phyloP scores from a whole-genome alignment of 345 rosid genomes.

The rapeseed (Brassica napus) region Da-Ae NC_063436.1:15688501-15689000 shows the following conservation, averaged over 20 bases:
- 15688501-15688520: conserved; percentile 6
- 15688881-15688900: not conserved
- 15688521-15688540: conserved; percentile 11
- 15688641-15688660: no score
- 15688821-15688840: conserved; percentile 84
- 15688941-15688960: conserved; percentile 86
- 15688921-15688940: conserved; percentile 50
- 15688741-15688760: conserved; percentile 65
- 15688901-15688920: not conserved
- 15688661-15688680: not conserved
- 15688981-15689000: conserved; percentile 97
- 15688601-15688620: not conserved
- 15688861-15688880: conserved; percentile 46
- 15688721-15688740: not conserved
- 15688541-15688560: conserved; percentile 8
- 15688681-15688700: conserved; percentile 27
- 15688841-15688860: conserved; percentile 90
- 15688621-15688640: not conserved
- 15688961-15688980: conserved; percentile 87
- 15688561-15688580: not conserved
- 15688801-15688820: conserved; percentile 61
- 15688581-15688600: not conserved
- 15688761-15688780: conserved; percentile 53
- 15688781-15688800: conserved; percentile 58
- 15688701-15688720: conserved; percentile 25